phyloP scores from a whole-genome alignment of 352 stramenopile species.

The Phytopythium delawarense region DNA sequence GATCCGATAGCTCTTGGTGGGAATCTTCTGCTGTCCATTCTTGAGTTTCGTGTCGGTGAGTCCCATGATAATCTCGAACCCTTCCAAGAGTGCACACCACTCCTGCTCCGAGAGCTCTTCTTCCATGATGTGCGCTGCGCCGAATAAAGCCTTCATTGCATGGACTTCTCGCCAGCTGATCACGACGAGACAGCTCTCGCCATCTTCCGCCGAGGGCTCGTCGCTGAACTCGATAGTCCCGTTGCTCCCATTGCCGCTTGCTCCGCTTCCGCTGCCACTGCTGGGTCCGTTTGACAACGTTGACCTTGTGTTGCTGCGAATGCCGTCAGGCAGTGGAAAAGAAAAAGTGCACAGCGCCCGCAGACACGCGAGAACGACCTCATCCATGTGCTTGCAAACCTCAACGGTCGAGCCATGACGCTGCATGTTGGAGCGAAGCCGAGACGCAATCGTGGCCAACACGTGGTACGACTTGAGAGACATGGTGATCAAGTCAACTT shows the following conservation, averaged over 20 bases:
- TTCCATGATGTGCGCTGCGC: constrained; percentile 82
- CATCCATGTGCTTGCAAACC: constrained; percentile 58
- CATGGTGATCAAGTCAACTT: constrained; percentile 79
- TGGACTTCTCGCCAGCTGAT: constrained; percentile 83
- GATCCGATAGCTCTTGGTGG: constrained; percentile 73
- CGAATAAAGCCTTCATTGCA: constrained; percentile 86
- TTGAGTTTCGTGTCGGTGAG: constrained; percentile 72
- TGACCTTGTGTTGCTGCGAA: constrained; percentile 42
- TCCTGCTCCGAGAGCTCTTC: constrained; percentile 72
- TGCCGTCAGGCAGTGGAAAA: constrained; percentile 66
- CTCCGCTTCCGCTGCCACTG: constrained; percentile 5
- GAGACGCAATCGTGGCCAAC: constrained; percentile 67
- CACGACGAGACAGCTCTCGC: constrained; percentile 55
- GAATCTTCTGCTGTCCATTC: constrained; percentile 63
- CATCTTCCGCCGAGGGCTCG: constrained; percentile 43
- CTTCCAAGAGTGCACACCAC: constrained; percentile 72
- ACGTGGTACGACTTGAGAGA: constrained; percentile 85
- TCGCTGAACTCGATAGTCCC: constrained; percentile 26
- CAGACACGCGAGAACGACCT: constrained; percentile 70
- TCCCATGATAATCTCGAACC: constrained; percentile 79
- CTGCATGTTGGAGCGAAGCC: constrained; percentile 53
- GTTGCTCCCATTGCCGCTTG: constrained; percentile 10
- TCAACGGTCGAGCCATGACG: constrained; percentile 26
- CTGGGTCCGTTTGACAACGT: constrained; percentile 13
- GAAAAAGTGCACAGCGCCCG: constrained; percentile 74